Evolutionary conservation across 495 filamentous ascomycete genomes (phyloP), one percentile per base, ranked within the genome.

Genomic region (Lasiosphaeria miniovina): DNA sequence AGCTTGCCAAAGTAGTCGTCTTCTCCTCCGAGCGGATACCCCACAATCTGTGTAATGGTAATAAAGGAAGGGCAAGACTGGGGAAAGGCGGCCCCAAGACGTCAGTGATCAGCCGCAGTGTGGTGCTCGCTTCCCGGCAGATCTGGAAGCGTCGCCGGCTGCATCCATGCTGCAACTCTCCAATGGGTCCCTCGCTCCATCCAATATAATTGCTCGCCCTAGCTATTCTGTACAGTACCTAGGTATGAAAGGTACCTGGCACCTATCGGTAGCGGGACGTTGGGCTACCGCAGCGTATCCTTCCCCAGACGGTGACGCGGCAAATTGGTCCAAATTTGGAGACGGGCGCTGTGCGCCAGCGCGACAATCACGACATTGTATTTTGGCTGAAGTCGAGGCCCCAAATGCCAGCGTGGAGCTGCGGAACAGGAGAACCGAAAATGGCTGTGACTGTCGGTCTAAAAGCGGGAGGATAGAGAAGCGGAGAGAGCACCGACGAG

Each of bases 301-400:
- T 61, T 40, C 36, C 51, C 62, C 36, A 55, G 41, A 57, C 33
- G 62, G 58, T 60, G 65, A 65, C 60, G 62, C 59, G 65, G 65
- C 62, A 68, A 54, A 62, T 65, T 55, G 41, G 12, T 53, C 52
- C 60, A 65, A 67, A 63, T 67, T 65, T 66, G 55, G 64, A 59
- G 50, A 56, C 57, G 24, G 49, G 35, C 43, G 46, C 24, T 24
- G 35, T 4, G 31, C 34, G 41, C 48, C 15, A n/a, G 24, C 12
- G 49, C n/a, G 36, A 32, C 55, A 57, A 64, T 55, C 57, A 61
- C 60, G 45, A 61, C 52, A 15, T 41, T 59, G 61, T 36, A 70
- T 70, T 70, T 61, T 65, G 68, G 68, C 68, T 70, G 68, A 70
- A 68, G 59, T 70, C 58, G 48, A 45, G 1, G 59, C 48, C 36